Evolutionary conservation across 371 early-diverging fungal genomes (phyloP).

Genomic region (Circinella minor): DNA sequence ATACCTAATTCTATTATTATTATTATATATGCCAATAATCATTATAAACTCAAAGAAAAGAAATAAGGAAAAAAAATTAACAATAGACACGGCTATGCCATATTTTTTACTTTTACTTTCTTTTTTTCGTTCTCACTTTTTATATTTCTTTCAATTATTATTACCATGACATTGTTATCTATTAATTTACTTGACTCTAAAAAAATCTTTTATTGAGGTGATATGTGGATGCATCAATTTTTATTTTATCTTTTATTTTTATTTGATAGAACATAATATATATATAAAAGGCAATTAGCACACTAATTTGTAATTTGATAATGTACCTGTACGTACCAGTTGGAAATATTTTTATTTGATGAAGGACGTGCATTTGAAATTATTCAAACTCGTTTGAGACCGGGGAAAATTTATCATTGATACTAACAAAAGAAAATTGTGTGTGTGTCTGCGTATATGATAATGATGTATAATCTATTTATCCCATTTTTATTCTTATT

Average conservation of each 20-base stretch:
- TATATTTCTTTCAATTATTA: too few species aligned
- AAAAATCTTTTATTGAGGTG: constrained; percentile 76
- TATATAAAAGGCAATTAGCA: too few species aligned
- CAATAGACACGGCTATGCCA: background rate
- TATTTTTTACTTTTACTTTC: background rate
- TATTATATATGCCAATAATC: too few species aligned
- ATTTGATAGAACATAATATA: too few species aligned
- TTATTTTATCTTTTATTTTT: background rate
- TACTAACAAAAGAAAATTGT: background rate
- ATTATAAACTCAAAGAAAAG: too few species aligned
- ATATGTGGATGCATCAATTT: constrained; percentile 21
- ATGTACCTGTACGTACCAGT: constrained; percentile 91
- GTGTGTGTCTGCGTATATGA: background rate
- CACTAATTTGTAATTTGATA: constrained; percentile 58
- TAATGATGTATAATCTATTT: background rate
- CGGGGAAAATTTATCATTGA: constrained; percentile 79
- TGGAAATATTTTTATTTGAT: constrained; percentile 85
- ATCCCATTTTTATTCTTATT: too few species aligned
- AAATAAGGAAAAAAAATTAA: background rate
- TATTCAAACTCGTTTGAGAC: constrained; percentile 95
- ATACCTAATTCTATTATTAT: too few species aligned
- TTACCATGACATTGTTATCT: constrained; percentile 18
- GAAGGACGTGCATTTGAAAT: constrained; percentile 97
- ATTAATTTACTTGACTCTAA: constrained; percentile 43
- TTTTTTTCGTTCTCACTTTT: too few species aligned